These are phyloP conservation scores for Penstemon eatonii DNA, from an alignment of 257 asterid genomes.

Conservation along the genomic window DNA sequence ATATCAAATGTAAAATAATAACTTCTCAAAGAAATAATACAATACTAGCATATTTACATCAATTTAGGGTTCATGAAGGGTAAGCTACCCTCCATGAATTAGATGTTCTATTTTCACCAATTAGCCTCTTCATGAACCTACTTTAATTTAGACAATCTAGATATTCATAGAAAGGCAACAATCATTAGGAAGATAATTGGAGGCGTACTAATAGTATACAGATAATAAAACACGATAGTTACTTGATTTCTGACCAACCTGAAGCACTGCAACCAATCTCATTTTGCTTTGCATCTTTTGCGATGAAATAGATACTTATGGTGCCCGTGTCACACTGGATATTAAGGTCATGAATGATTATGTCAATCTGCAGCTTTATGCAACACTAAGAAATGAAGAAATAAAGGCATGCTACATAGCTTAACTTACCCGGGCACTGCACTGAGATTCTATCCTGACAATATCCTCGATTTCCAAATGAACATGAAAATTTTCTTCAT, in stretches of 20 bases:
- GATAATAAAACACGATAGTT: conserved; percentile 6
- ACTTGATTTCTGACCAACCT: conserved; percentile 44
- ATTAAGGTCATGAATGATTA: conserved; percentile 23
- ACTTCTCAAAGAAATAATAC: too few species aligned
- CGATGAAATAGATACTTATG: conserved; percentile 41
- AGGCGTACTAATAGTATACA: conserved; percentile 6
- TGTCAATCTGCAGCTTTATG: conserved; percentile 27
- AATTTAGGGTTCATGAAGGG: too few species aligned
- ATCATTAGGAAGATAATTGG: background rate
- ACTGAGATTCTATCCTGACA: conserved; percentile 58
- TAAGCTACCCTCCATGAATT: too few species aligned
- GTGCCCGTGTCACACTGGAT: conserved; percentile 54
- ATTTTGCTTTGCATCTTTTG: conserved; percentile 38
- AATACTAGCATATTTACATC: too few species aligned
- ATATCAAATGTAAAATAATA: too few species aligned
- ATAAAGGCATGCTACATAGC: conserved; percentile 14
- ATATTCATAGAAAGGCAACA: conserved; percentile 9
- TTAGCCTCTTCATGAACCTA: too few species aligned
- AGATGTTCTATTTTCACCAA: too few species aligned
- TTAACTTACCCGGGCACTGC: conserved; percentile 63
- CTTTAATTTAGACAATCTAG: too few species aligned
- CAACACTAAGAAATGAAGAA: conserved; percentile 16
- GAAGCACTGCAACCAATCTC: conserved; percentile 35
- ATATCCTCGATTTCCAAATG: conserved; percentile 64
- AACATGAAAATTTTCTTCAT: conserved; percentile 38